These are phyloP conservation scores for Candida railenensis DNA, from an alignment of 805 yeast genomes.

Conservation along the genomic window DNA sequence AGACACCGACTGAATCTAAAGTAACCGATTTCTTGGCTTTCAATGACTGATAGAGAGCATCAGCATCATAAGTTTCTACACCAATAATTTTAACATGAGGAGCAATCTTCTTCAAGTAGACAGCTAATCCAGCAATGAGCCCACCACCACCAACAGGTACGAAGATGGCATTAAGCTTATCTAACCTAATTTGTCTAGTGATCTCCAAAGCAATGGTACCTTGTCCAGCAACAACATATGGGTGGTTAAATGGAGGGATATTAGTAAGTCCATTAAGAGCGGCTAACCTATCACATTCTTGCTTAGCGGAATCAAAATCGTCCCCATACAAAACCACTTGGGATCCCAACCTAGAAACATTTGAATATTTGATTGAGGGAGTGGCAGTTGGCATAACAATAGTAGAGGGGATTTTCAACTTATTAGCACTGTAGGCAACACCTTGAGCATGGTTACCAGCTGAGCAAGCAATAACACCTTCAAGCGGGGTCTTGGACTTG, in stretches of 20 bases:
- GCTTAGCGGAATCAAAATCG: conserved; percentile 93
- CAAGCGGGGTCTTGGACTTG: conserved; percentile 53
- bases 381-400: conserved; percentile 98
- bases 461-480: conserved; percentile 95
- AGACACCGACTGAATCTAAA: conserved; percentile 80
- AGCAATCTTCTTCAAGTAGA: conserved; percentile 89
- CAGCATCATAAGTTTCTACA: conserved; percentile 95
- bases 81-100: conserved; percentile 97
- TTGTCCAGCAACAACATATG: conserved; percentile 97
- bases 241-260: conserved; percentile 98
- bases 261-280: conserved; percentile 73
- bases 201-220: conserved; percentile 96
- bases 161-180: conserved; percentile 80
- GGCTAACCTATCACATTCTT: conserved; percentile 76
- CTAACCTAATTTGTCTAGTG: conserved; percentile 78
- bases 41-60: conserved; percentile 79
- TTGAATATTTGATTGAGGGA: conserved; percentile 89
- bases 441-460: conserved; percentile 99
- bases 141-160: conserved; percentile 99
- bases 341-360: conserved; percentile 89
- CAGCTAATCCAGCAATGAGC: conserved; percentile 83
- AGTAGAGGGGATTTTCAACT: conserved; percentile 86
- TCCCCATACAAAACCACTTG: conserved; percentile 92
- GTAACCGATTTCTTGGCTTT: conserved; percentile 51
- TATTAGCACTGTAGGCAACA: conserved; percentile 88